Percentiles rank a stretch among this genome's conserved stretches.
phyloP scores from a whole-genome alignment of 129 eudicot genomes.

The Flaveria robusta region DNA sequence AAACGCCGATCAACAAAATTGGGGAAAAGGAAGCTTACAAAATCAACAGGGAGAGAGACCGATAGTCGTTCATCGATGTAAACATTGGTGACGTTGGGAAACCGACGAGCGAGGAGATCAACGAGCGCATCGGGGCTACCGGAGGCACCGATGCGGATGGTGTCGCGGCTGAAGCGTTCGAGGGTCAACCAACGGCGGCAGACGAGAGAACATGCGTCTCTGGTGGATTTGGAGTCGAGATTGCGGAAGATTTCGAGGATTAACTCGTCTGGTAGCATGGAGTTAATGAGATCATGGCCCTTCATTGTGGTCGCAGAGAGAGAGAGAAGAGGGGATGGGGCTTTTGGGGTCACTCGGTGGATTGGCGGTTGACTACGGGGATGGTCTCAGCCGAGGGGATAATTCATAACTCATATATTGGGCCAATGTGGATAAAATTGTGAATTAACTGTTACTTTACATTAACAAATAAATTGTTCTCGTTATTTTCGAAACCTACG shows the following conservation, averaged over 20 bases:
- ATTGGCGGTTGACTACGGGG: slow-evolving; percentile 37
- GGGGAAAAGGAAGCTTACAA: slow-evolving; percentile 31
- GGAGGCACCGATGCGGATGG: slow-evolving; percentile 85
- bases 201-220: slow-evolving; percentile 81
- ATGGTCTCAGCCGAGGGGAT: background rate
- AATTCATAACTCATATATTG: background rate
- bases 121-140: slow-evolving; percentile 67
- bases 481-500: too few species aligned
- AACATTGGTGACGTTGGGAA: slow-evolving; percentile 55
- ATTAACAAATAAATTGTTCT: too few species aligned
- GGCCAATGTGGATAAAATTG: background rate
- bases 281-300: slow-evolving; percentile 62
- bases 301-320: slow-evolving; percentile 39
- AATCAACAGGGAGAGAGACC: slow-evolving; percentile 54
- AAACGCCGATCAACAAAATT: slow-evolving; percentile 11
- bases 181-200: slow-evolving; percentile 80
- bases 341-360: slow-evolving; percentile 27
- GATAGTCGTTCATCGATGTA: slow-evolving; percentile 80
- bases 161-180: slow-evolving; percentile 79
- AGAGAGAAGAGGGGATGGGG: background rate
- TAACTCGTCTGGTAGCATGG: slow-evolving; percentile 69
- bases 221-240: slow-evolving; percentile 54
- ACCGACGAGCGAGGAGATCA: slow-evolving; percentile 55
- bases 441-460: background rate
- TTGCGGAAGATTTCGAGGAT: slow-evolving; percentile 62